Evolutionary conservation across 2,329 filamentous ascomycete genomes (phyloP), one percentile per base, ranked within the genome.

Genomic region (Phyllosticta citribraziliensis): DNA sequence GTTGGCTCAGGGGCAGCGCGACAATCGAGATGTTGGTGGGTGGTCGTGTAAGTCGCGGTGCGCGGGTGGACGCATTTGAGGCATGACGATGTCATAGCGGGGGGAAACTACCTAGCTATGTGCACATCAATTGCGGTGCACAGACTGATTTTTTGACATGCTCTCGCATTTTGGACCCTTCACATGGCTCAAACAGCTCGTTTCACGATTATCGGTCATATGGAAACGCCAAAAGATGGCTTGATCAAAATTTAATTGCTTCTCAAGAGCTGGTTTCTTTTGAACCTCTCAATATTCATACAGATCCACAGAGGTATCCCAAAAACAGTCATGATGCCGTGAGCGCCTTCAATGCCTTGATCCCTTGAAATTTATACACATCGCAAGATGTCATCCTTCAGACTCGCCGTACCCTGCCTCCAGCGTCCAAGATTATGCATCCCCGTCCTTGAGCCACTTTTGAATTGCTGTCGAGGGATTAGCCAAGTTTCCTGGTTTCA

Each of bases 11-110:
- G 12, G 33, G 33, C 5, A 14, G 11, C 12, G 33, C 33, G 33
- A 11, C 33, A 17, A 17, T 17, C 12, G 33, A 5, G 6, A 11
- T 40, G n/a, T 24, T 55, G 22, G 53, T 24, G 20, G 20, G 20
- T 55, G 53, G 53, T 55, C 10, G 20, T 55, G 17, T 20, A 9
- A 17, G 51, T 55, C 53, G 51, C 51, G 53, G 20, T n/a, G 22
- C 5, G 27, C 60, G 55, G 60, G 52, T 40, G 54, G 60, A 61
- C 60, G 60, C 60, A 55, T 54, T 57, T 57, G 55, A 56, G 52
- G 51, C 22, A 25, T 51, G 51, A 61, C 60, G 60, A 61, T 61
- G 60, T 61, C 60, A 61, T 61, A 57, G 60, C 55, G 60, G 55
- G 60, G 60, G 50, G 11, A 61, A 57, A 47, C 60, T 55, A 33